Conservation (phyloP, 2,329 filamentous ascomycete species). For the Ophiostoma sp. region DNA sequence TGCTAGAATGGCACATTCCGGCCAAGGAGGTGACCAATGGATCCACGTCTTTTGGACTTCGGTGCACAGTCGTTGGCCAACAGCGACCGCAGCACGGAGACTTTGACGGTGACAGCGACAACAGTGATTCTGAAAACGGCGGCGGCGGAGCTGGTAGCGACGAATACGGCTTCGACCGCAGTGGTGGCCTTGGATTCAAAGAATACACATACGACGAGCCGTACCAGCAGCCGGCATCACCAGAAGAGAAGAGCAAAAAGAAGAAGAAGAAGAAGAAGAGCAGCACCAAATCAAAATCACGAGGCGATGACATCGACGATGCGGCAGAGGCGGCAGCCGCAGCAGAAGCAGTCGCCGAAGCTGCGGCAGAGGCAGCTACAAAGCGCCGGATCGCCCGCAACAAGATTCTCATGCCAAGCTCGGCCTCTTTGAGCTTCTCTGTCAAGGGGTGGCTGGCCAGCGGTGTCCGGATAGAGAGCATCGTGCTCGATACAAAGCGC, state of each 20-base stretch:
- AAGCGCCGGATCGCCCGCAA: conserved; percentile 57
- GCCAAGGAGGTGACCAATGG: conserved; percentile 67
- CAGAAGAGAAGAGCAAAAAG: conserved; percentile 25
- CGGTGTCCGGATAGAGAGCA: conserved; percentile 61
- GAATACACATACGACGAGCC: conserved; percentile 50
- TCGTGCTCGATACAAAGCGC: conserved; percentile 66
- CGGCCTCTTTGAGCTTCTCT: conserved; percentile 65
- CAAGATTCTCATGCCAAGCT: conserved; percentile 73
- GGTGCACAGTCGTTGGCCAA: conserved; percentile 72
- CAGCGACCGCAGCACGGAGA: conserved; percentile 34
- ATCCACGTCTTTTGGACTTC: conserved; percentile 63
- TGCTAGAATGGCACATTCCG: conserved; percentile 77
- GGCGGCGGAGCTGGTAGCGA: neutral
- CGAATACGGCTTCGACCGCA: conserved; percentile 26
- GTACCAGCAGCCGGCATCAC: conserved; percentile 43
- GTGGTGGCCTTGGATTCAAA: conserved; percentile 41
- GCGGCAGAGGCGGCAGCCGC: neutral
- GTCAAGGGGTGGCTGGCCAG: conserved; percentile 65
- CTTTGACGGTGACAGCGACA: conserved; percentile 44
- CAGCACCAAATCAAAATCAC: conserved; percentile 5
- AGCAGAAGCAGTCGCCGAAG: conserved; percentile 5
- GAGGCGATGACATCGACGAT: neutral
- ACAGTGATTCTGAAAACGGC: conserved; percentile 42
- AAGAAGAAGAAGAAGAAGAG: conserved; percentile 21
- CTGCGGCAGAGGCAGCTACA: conserved; percentile 29